phyloP scores from a whole-genome alignment of 768 basidiomycete species.

The Harrya chromipes region DNA sequence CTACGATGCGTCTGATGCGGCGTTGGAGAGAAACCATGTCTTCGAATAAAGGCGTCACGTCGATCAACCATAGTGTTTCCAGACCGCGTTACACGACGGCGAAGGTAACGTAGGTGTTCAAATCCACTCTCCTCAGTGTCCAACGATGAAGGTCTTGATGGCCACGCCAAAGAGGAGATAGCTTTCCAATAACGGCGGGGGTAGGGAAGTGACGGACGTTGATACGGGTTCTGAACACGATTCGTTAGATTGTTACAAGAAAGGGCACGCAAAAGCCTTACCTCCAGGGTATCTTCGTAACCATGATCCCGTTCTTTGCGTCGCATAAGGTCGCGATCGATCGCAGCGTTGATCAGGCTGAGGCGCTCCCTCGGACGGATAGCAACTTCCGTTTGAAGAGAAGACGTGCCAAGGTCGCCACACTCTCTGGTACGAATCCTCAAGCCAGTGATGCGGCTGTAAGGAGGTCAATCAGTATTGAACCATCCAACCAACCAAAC shows the following conservation, averaged over 20 bases:
- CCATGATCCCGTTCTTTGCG: slow-evolving; percentile 74
- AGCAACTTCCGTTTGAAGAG: slow-evolving; percentile 35
- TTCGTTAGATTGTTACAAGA: slow-evolving; percentile 4
- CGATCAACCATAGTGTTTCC: slow-evolving; percentile 79
- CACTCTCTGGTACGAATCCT: slow-evolving; percentile 39
- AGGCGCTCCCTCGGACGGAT: slow-evolving; percentile 68
- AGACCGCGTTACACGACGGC: slow-evolving; percentile 32
- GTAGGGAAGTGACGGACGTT: slow-evolving; percentile 42
- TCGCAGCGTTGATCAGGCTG: slow-evolving; percentile 47
- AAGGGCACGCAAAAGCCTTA: slow-evolving; percentile 32
- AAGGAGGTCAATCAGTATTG: background rate
- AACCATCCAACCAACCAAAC: too few species aligned
- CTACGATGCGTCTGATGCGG: slow-evolving; percentile 3
- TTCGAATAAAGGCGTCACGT: slow-evolving; percentile 36
- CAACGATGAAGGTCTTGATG: slow-evolving; percentile 28
- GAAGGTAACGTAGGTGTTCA: slow-evolving; percentile 39
- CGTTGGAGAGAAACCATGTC: slow-evolving; percentile 19
- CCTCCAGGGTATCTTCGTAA: slow-evolving; percentile 89
- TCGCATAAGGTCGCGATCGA: slow-evolving; percentile 58
- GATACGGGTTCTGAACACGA: slow-evolving; percentile 61
- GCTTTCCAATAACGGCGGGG: slow-evolving; percentile 61
- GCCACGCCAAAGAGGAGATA: slow-evolving; percentile 39
- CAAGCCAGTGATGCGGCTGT: slow-evolving; percentile 47
- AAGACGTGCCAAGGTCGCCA: too few species aligned
- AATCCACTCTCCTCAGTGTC: slow-evolving; percentile 12